phyloP scores from a whole-genome alignment of 2,329 filamentous ascomycete species.

The Monilinia fructigena region DNA sequence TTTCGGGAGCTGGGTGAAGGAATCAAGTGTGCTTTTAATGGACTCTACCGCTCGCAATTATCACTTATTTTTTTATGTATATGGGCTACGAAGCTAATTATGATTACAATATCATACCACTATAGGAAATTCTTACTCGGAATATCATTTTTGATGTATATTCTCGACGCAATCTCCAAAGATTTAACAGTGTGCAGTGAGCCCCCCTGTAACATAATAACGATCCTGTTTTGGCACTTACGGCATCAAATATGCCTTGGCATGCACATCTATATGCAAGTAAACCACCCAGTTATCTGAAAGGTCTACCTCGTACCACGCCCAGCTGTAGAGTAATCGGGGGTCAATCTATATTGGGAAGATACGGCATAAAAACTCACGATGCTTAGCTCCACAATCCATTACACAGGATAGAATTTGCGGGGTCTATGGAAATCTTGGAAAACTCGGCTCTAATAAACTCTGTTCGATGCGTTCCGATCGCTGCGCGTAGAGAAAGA shows the following conservation, averaged over 20 bases:
- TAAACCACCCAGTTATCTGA: not conserved
- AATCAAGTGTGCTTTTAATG: too few species aligned
- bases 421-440: too few species aligned
- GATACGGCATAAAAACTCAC: not conserved
- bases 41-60: not conserved
- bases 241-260: not conserved
- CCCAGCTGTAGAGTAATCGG: not conserved
- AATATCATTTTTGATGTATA: not conserved
- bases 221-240: not conserved
- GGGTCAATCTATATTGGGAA: not conserved
- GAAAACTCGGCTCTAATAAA: too few species aligned
- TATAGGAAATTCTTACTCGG: not conserved
- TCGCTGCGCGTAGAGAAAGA: too few species aligned
- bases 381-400: too few species aligned
- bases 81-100: not conserved
- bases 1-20: not conserved
- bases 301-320: too few species aligned
- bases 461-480: too few species aligned
- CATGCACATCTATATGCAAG: not conserved
- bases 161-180: not conserved
- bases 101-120: conserved; percentile 13
- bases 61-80: not conserved
- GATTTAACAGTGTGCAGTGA: not conserved
- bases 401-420: too few species aligned
- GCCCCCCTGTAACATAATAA: not conserved